Base-by-base conservation (phyloP, 176 grass and related monocot species). In the Tuctoria greenei region DNA sequence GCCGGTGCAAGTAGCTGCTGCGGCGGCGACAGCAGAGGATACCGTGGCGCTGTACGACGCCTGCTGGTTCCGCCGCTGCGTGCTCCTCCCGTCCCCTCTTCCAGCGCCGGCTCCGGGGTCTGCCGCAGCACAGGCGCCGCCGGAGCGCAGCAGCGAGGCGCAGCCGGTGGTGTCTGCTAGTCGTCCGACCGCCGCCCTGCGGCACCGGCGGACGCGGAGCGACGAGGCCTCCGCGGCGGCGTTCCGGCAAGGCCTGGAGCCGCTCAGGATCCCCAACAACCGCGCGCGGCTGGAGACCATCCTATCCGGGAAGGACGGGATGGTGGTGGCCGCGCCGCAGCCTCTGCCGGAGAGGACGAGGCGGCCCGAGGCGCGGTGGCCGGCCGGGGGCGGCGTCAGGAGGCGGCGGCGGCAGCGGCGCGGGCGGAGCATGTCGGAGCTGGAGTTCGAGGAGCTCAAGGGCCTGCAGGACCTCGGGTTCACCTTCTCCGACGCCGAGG, bases 371-470 rank as follows among this genome's bases (percentile, higher is more conserved):
- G 10, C 44, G 2, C 47, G 68, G 25, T 14, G 74, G 74, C 66
- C n/a, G 8, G 84, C 67, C 51, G 55, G 15, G 36, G 43, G 54
- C 0, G 35, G 50, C 5, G 66, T 31, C 45, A 59, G 36, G 17
- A 36, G 44, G 41, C 42, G 81, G 74, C 10, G 45, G 25, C 34
- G 83, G 26, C 71, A 41, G 56, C 51, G 75, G 42, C 78, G 82
- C 35, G 86, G 79, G 64, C 82, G 82, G 76, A 98, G 95, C 82
- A 68, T 95, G 79, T 88, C 92, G 40, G 91, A 99, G 65, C 76
- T 95, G 61, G 95, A 99, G 74, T 78, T 95, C 78, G 89, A 99
- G 82, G 95, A 99, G 85, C 40, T 99, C 3, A 88, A 95, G 76
- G 95, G 89, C 0, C 68, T 99, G 5, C 79, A 66, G 51, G 95